These are phyloP conservation scores for Medicago arabica DNA, from an alignment of 306 rosid genomes.

Conservation along the genomic window DNA sequence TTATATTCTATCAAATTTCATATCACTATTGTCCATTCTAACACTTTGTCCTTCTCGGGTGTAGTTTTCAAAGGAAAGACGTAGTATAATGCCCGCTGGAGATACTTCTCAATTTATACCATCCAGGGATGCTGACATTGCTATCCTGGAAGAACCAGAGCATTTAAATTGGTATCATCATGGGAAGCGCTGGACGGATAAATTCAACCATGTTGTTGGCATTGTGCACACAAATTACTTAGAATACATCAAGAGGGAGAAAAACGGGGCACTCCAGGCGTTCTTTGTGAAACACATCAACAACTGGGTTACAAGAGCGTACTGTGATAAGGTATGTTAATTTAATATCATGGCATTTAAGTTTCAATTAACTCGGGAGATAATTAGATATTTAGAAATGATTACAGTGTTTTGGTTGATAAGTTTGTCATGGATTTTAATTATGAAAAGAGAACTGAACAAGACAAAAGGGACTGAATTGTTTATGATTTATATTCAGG, in stretches of 20 bases:
- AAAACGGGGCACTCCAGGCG: slow-evolving; percentile 92
- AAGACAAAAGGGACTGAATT: slow-evolving; percentile 30
- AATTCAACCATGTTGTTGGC: slow-evolving; percentile 97
- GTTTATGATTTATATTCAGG: slow-evolving; percentile 54
- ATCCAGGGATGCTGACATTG: slow-evolving; percentile 92
- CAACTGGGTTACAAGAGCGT: slow-evolving; percentile 89
- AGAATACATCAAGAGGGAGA: slow-evolving; percentile 96
- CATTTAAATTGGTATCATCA: slow-evolving; percentile 99
- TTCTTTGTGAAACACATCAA: slow-evolving; percentile 95
- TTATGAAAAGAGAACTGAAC: slow-evolving; percentile 21
- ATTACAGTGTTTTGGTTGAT: slow-evolving; percentile 17
- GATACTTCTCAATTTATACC: slow-evolving; percentile 93
- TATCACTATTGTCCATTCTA: slow-evolving; percentile 38
- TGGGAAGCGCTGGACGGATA: slow-evolving; percentile 93
- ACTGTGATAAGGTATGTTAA: slow-evolving; percentile 80
- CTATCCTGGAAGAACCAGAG: slow-evolving; percentile 95
- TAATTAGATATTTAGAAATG: slow-evolving; percentile 31
- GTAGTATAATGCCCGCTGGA: slow-evolving; percentile 96
- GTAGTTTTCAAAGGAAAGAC: slow-evolving; percentile 82
- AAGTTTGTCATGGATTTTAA: slow-evolving; percentile 16
- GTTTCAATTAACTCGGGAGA: slow-evolving; percentile 20
- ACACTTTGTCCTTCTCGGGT: slow-evolving; percentile 40
- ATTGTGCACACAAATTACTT: slow-evolving; percentile 96
- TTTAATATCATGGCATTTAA: slow-evolving; percentile 23
- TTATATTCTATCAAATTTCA: slow-evolving; percentile 26